Conservation (phyloP, 768 basidiomycete genomes). For the Lyophyllum atratum region DNA sequence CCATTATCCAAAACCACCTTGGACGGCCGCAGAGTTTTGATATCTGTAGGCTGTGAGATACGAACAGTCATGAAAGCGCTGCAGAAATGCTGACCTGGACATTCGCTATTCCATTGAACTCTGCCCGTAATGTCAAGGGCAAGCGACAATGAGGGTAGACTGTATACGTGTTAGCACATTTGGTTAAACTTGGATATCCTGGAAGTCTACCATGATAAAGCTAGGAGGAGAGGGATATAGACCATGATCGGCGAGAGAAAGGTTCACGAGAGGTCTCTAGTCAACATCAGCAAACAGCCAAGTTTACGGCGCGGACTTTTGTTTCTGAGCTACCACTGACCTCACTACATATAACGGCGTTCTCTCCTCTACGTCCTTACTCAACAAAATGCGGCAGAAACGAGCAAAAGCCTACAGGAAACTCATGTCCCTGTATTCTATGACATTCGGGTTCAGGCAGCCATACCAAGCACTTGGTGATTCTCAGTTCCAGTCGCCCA, state of each 20-base stretch:
- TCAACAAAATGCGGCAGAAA: constrained; percentile 82
- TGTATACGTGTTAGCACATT: constrained; percentile 7
- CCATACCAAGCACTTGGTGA: constrained; percentile 92
- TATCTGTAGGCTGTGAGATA: constrained; percentile 10
- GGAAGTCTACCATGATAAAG: constrained; percentile 29
- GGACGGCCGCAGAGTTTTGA: constrained; percentile 49
- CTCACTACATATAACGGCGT: no score
- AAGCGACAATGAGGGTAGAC: constrained; percentile 27
- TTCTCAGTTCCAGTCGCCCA: constrained; percentile 17
- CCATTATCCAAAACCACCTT: constrained; percentile 66
- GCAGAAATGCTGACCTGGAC: constrained; percentile 46
- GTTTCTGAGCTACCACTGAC: background rate
- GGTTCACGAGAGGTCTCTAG: background rate
- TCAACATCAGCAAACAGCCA: constrained; percentile 22
- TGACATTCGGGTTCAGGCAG: constrained; percentile 87
- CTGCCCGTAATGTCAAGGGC: constrained; percentile 63
- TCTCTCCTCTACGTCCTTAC: background rate
- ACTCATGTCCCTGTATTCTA: constrained; percentile 88
- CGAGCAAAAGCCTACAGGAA: constrained; percentile 93
- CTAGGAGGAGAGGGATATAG: constrained; percentile 21
- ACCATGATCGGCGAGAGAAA: constrained; percentile 7
- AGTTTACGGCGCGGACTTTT: background rate
- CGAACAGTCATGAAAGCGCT: background rate
- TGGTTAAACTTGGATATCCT: background rate
- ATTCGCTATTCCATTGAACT: constrained; percentile 72